Evolutionary conservation across 805 yeast species (phyloP).

Genomic region (Peterozyma toletana): DNA sequence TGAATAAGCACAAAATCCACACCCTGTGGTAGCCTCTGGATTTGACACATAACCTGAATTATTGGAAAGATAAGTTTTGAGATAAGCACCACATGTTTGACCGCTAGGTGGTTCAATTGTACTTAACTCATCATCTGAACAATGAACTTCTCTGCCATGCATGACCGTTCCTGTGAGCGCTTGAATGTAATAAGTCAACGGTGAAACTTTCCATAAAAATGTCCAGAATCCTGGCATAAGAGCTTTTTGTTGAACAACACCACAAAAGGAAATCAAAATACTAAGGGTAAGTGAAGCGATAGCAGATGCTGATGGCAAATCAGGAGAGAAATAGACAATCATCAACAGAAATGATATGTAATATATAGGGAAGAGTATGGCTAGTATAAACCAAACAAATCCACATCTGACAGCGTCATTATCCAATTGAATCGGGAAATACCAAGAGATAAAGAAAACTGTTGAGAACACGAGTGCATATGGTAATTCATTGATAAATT

Average conservation of each 20-base stretch:
- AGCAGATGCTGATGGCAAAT: conserved; percentile 34
- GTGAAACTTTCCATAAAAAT: conserved; percentile 36
- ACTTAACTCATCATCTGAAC: conserved; percentile 28
- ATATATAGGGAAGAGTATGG: conserved; percentile 22
- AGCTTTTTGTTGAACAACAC: conserved; percentile 34
- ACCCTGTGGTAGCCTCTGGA: conserved; percentile 13
- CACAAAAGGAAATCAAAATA: conserved; percentile 26
- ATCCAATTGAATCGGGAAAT: conserved; percentile 35
- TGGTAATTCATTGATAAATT: conserved; percentile 47
- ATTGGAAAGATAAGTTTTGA: conserved; percentile 23
- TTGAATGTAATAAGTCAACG: conserved; percentile 41
- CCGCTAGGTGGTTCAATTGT: conserved; percentile 36
- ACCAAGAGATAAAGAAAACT: conserved; percentile 34
- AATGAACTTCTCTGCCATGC: conserved; percentile 28
- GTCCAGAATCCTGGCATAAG: conserved; percentile 44
- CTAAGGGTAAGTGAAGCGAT: conserved; percentile 29
- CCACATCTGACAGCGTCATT: conserved; percentile 25
- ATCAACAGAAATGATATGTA: conserved; percentile 28
- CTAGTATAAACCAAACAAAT: conserved; percentile 23
- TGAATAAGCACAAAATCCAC: conserved; percentile 16
- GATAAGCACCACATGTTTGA: conserved; percentile 40
- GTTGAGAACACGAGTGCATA: conserved; percentile 42
- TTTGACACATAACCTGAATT: conserved; percentile 40
- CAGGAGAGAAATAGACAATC: conserved; percentile 35
- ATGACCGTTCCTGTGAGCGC: conserved; percentile 31